Base-by-base conservation (phyloP, 1,284 basidiomycete genomes). In the Tremellales sp. region DNA sequence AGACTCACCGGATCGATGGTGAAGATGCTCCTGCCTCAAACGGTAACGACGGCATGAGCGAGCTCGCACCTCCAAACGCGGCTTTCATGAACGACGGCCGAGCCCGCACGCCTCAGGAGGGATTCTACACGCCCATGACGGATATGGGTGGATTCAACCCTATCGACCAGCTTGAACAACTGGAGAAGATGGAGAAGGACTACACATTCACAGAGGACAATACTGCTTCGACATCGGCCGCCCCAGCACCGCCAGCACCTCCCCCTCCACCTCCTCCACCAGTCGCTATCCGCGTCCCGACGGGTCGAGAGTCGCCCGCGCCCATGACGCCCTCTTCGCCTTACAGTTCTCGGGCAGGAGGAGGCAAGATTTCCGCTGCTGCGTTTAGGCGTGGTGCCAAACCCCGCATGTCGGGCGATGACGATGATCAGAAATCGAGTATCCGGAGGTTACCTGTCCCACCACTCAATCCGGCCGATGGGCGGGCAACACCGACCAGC, bases 341-440 rank as follows among this genome's bases (percentile, higher is more conserved):
- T 5, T 23, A 47, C 7, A 35, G 40, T 24, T 23, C 51, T 12
- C 49, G 49, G 19, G 8, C 19, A 39, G 29, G 40, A 3, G 56
- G 56, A 3, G 64, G 64, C 19, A 67, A 65, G 50, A 67, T 67
- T 27, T 62, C 61, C 1, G 63, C 63, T 5, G 65, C 61, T 8
- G 65, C 65, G 4, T 67, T 67, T 45, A 40, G 62, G 22, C 48
- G 50, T 23, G 60, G 53, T 3, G 53, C 56, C 36, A 49, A 56
- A 44, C 57, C 57, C 7, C 21, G 54, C 39, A 39, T 21, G 36
- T 13, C 36, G 19, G 19, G 11, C 11, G 11, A 39, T 39, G 36
- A 31, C 15, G 29, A 31, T 8, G 29, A 15, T 8, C 15, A 8
- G 15, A 31, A 15, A 8, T 31, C 29, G 29, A 31, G 10, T 8